Evolutionary conservation across 805 yeast genomes (phyloP).

Genomic region (Teunomyces aglyptinius): DNA sequence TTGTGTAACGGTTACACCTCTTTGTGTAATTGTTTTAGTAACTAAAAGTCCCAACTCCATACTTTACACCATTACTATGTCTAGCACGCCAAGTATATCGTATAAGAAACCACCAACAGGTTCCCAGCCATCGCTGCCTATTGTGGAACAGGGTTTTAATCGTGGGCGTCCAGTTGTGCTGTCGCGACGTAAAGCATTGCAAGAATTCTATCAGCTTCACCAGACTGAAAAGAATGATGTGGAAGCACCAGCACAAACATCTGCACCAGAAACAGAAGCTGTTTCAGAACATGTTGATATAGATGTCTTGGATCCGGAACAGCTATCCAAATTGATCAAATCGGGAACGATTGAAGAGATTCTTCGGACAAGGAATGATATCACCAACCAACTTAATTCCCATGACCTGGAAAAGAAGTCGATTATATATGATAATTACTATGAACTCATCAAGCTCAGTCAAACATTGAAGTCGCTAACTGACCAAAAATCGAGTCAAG

Average conservation of each 20-base stretch:
- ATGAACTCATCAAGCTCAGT: conserved; percentile 66
- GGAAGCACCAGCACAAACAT: not conserved
- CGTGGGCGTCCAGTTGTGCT: conserved; percentile 29
- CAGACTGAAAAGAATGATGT: not conserved
- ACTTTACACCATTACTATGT: no score
- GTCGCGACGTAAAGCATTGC: conserved; percentile 41
- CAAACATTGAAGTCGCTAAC: conserved; percentile 41
- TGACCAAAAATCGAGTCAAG: conserved; percentile 2
- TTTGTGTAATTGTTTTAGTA: no score
- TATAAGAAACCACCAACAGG: conserved; percentile 24
- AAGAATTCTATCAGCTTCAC: conserved; percentile 37
- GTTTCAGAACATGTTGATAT: not conserved
- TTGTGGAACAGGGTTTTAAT: not conserved
- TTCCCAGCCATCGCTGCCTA: conserved; percentile 5
- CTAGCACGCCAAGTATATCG: conserved; percentile 23
- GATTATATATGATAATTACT: conserved; percentile 72
- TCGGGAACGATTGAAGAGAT: conserved; percentile 28
- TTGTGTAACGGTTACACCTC: not conserved
- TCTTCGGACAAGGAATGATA: conserved; percentile 26
- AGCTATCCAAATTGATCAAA: conserved; percentile 20
- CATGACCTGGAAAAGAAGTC: conserved; percentile 64
- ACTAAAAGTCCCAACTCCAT: no score
- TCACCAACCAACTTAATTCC: conserved; percentile 46
- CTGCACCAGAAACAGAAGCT: not conserved
- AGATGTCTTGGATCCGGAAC: conserved; percentile 13